Base-by-base conservation (phyloP, 768 basidiomycete species). In the Trametes meyenii region DNA sequence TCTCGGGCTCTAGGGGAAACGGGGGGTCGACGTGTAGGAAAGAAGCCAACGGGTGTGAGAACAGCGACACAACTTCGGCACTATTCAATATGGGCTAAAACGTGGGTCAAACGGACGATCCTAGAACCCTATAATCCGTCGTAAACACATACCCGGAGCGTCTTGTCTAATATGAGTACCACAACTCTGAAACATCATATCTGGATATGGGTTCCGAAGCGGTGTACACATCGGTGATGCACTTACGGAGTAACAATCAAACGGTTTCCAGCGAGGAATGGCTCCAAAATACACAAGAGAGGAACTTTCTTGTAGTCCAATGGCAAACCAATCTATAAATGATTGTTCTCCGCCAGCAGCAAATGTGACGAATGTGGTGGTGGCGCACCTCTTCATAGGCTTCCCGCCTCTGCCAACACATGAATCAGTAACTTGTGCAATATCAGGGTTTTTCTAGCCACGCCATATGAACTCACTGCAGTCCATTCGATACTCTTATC, bases 211-310 rank as follows among this genome's bases (percentile, higher is more conserved):
- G n/a, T n/a, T n/a, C n/a, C 43, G 13, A 23, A 5, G 13, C 21
- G 35, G 19, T 16, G 16, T 16, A 29, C 17, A 5, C 16, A 17
- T 17, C 3, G 33, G 44, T 3, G 8, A 33, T 33, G 29, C 24
- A 77, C 91, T 70, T 62, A 95, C 93, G 94, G 94, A 0, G 90
- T 94, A 6, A 96, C 93, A 45, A 96, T 78, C 8, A 89, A 78
- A 48, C 83, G 77, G 50, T 86, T 85, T 5, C 86, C 85, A 4
- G 90, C 86, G 6, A 94, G 74, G 67, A 91, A 90, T 0, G 92
- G 92, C 65, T 92, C 89, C 48, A 95, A 77, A 2, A 89, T 74
- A 69, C 93, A 94, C 3, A 96, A 76, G 3, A 92, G 70, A 1
- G 90, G 91, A 0, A 90, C 85, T 66, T 87, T 89, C 29, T 75